Percentiles rank a stretch among this genome's conserved stretches.
Conservation (phyloP, 2,329 filamentous ascomycete genomes). For the Colletotrichum truncatum region DNA sequence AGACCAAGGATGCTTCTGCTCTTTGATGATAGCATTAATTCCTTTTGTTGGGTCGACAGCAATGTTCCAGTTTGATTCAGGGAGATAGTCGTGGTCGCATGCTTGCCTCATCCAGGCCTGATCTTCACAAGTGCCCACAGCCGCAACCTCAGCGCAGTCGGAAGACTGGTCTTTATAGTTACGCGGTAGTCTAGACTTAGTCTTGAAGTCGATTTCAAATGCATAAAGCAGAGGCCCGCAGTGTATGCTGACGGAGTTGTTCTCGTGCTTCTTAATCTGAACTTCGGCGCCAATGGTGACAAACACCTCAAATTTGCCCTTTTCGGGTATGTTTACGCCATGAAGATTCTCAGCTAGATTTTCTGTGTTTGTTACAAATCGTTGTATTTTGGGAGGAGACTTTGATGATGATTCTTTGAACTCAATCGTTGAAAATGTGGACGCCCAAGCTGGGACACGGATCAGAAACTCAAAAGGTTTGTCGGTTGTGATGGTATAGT, state of each 20-base stretch:
- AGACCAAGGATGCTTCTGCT: conserved; percentile 36
- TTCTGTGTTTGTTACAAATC: neutral
- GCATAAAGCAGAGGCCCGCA: conserved; percentile 54
- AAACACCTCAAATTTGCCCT: conserved; percentile 25
- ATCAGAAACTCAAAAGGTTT: conserved; percentile 35
- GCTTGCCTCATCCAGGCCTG: conserved; percentile 34
- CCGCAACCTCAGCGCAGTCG: conserved; percentile 38
- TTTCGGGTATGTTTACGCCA: neutral
- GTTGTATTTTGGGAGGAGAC: neutral
- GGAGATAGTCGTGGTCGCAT: conserved; percentile 41
- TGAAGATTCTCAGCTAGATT: neutral
- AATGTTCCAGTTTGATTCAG: conserved; percentile 44
- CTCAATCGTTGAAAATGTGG: neutral
- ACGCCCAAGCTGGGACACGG: conserved; percentile 34
- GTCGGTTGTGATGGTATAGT: conserved; percentile 37
- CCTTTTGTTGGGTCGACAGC: conserved; percentile 35
- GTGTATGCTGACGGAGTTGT: conserved; percentile 52
- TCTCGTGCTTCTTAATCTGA: conserved; percentile 33
- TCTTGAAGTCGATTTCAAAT: conserved; percentile 43
- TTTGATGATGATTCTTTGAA: neutral
- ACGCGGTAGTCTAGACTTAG: neutral
- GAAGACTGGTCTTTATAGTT: conserved; percentile 28
- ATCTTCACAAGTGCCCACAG: conserved; percentile 4
- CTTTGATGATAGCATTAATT: neutral
- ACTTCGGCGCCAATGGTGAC: conserved; percentile 30